Base-by-base conservation (phyloP, 768 basidiomycete genomes). In the Lanmaoa pseudosensibilis region DNA sequence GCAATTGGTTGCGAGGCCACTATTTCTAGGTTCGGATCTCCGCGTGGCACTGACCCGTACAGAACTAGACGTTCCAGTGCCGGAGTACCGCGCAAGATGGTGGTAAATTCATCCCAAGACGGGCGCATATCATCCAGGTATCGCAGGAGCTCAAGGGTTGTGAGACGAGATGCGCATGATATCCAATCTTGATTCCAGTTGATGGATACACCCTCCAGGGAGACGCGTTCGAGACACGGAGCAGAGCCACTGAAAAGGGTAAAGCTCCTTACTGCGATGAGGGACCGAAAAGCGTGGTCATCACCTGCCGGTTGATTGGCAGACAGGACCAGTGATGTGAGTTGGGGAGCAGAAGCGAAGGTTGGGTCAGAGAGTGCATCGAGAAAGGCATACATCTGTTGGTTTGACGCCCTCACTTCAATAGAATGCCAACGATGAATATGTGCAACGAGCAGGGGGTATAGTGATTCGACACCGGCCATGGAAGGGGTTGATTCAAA, bases 181-280 rank as follows among this genome's bases (percentile, higher is more conserved):
- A 64, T 37, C 5, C 74, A 59, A 5, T 76, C 71, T 23, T 73
- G 69, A 25, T 77, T 74, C 87, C 87, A 89, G 55, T 83, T 78
- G 37, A 89, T 68, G 61, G 87, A 85, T 16, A 88, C 83, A 34
- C 85, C 85, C 83, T 83, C 86, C 23, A 90, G 71, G 7, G 74
- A 71, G 36, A 81, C 72, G 6, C 73, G 58, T 32, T 65, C 67
- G 18, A 90, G 69, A 4, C 73, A 75, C 1, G 88, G 87, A 6
- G 69, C 66, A 23, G 78, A 76, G 30, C 78, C 75, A 2, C 79
- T 75, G 63, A 88, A 83, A 18, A 80, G 75, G 11, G 79, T 70
- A 70, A 85, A 85, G 15, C 37, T 50, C 3, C 39, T 52, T 3
- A 75, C 74, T 39, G 68, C 67, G 27, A 77, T 74, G 18, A 52